Conservation (phyloP, 2,329 filamentous ascomycete genomes). For the Aspergillus proliferans region DNA sequence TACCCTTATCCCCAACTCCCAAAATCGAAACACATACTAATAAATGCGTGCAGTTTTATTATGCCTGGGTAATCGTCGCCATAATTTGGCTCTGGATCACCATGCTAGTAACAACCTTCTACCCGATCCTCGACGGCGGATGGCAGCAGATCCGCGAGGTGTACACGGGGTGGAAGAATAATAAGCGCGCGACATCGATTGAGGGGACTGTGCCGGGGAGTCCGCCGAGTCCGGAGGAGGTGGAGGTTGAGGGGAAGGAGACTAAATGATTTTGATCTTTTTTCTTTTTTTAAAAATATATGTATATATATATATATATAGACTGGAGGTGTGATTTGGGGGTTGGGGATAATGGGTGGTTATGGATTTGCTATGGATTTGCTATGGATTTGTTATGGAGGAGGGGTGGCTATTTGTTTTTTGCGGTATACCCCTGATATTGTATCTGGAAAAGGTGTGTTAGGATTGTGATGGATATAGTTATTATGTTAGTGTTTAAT, state of each 20-base stretch:
- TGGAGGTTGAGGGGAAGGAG: background rate
- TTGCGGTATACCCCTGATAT: no score
- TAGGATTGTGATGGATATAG: background rate
- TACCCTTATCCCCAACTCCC: no score
- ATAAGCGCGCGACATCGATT: background rate
- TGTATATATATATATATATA: no score
- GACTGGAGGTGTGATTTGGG: background rate
- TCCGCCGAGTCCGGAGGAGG: background rate
- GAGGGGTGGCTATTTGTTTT: no score
- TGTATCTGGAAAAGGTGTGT: background rate
- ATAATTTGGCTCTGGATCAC: slow-evolving; percentile 52
- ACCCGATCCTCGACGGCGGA: slow-evolving; percentile 46
- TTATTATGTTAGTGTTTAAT: background rate
- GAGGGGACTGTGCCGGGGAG: background rate
- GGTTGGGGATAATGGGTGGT: no score
- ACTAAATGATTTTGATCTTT: background rate
- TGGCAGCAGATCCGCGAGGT: slow-evolving; percentile 21
- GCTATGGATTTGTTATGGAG: no score
- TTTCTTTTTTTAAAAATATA: no score
- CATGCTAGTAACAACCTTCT: slow-evolving; percentile 46
- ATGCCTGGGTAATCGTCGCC: slow-evolving; percentile 46
- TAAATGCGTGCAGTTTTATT: slow-evolving; percentile 35
- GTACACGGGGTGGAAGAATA: slow-evolving; percentile 6
- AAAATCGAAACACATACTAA: background rate
- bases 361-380: no score